Evolutionary conservation across 1,284 basidiomycete species (phyloP).

Genomic region (Ganoderma meredithae): DNA sequence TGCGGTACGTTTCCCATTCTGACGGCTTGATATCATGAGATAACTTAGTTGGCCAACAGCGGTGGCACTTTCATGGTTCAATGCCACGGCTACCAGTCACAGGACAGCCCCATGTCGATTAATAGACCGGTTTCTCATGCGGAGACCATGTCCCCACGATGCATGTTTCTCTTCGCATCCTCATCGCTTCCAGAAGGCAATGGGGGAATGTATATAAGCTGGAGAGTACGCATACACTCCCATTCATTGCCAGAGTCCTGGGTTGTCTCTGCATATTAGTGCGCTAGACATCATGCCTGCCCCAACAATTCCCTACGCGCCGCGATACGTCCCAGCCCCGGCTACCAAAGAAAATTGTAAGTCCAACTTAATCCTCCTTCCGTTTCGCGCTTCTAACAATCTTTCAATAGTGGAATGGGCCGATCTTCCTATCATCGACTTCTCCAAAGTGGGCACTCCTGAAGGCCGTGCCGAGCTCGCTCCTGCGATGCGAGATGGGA

Average conservation of each 20-base stretch:
- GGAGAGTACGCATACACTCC: neutral
- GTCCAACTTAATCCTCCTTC: constrained; percentile 21
- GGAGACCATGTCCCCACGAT: constrained; percentile 3
- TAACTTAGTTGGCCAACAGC: neutral
- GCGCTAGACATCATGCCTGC: constrained; percentile 19
- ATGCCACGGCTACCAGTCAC: neutral
- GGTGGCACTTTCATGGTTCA: neutral
- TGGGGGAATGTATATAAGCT: neutral
- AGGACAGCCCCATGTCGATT: neutral
- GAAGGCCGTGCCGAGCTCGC: constrained; percentile 57
- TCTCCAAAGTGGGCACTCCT: constrained; percentile 54
- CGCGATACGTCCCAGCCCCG: constrained; percentile 46
- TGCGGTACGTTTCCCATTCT: neutral
- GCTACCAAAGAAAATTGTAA: constrained; percentile 44
- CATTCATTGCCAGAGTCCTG: neutral
- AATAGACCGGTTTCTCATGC: neutral
- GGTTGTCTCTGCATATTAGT: neutral
- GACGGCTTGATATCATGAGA: neutral
- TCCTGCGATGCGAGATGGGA: constrained; percentile 59
- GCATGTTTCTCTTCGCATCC: neutral
- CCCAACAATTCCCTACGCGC: constrained; percentile 27
- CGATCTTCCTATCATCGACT: constrained; percentile 68
- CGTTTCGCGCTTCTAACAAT: neutral
- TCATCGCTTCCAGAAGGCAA: neutral
- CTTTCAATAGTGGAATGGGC: constrained; percentile 64